Base-by-base conservation (phyloP, 192 early-diverging fungal species). In the Dissophora ornata region DNA sequence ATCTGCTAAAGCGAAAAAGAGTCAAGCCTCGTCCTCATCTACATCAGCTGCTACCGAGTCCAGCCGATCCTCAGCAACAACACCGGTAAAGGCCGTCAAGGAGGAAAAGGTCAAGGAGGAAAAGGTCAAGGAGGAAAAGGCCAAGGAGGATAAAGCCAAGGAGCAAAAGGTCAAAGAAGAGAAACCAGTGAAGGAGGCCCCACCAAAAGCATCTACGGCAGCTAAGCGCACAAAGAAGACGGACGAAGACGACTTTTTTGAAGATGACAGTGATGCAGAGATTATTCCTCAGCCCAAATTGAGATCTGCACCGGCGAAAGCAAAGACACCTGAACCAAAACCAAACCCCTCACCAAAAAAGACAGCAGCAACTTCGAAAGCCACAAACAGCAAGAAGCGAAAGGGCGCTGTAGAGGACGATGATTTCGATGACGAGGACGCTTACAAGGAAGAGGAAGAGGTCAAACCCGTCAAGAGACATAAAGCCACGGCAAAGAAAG, bases 191-290 rank as follows among this genome's bases (percentile, higher is more conserved):
- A 50, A n/a, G 25, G 41, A 48, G 9, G 25, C 32, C 9, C 16
- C 65, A 26, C 22, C 45, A 44, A 61, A 45, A n/a, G 16, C 36
- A 2, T 15, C 54, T 13, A n/a, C 53, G 3, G 19, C 52, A 60
- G 22, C 25, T 2, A 77, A 62, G 26, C 73, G 40, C 21, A 15
- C 52, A 12, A 77, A 77, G 25, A 77, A 62, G 32, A 9, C 52
- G 3, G 32, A 50, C 5, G 53, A 57, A 1, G 59, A 67, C 19
- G 73, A 77, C 16, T 62, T 30, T 50, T 77, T 77, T 47, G 64
- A 62, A n/a, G 65, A 67, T 21, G 59, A 62, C n/a, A 46, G 54
- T 28, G 73, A 77, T 57, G 57, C 32, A 2, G 73, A 77, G 46
- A 26, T 62, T 5, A 47, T 77, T 9, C 51, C 63, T 25, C 28